Evolutionary conservation across 345 rosid species (phyloP), one percentile per base, ranked within the genome.

Genomic region (Cardamine chenopodiifolia): DNA sequence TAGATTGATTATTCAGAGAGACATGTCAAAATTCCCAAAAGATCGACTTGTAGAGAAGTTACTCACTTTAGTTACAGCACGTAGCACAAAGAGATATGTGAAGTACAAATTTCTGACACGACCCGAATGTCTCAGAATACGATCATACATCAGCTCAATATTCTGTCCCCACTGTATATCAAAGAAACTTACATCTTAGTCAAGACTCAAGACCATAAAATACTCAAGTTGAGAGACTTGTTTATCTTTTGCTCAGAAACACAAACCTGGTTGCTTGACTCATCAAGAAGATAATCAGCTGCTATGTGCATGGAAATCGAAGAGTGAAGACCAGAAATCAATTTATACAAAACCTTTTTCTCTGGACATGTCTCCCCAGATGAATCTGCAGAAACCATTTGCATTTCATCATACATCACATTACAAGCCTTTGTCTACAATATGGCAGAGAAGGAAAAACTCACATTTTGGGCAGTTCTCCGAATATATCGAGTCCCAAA

Each of bases 271-370:
- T 83, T 88, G 50, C 80, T 78, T 49, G 89, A 74, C 81, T 96
- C 96, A 72, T 95, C 97, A 73, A 95, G 92, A 54, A 95, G 88
- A 82, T 88, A 95, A 63, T 92, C 97, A 47, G 87, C 86, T 55
- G 97, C 97, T 80, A 92, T 88, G 75, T 92, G 99, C 81, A 88
- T 84, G 0, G 98, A 96, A 50, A 96, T 96, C 15, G 99, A 96
- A 62, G 99, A 90, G 82, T 96, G 99, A 76, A 92, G 98, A 64
- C 99, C 98, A 11, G 99, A 96, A 79, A 96, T 92, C 86, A 92
- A 65, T 81, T 96, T 92, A 83, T 96, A 92, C 74, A 96, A 81
- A 59, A 90, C 85, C 19, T 80, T 90, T 77, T 96, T 92, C 82
- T 92, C 98, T 56, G 88, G 97, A 73, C 98, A 92, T 71, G 76